A percentile compares a stretch with the other conserved stretches of the same genome.
These are phyloP conservation scores for Linum tenue DNA, from an alignment of 345 rosid genomes.

Conservation along the genomic window DNA sequence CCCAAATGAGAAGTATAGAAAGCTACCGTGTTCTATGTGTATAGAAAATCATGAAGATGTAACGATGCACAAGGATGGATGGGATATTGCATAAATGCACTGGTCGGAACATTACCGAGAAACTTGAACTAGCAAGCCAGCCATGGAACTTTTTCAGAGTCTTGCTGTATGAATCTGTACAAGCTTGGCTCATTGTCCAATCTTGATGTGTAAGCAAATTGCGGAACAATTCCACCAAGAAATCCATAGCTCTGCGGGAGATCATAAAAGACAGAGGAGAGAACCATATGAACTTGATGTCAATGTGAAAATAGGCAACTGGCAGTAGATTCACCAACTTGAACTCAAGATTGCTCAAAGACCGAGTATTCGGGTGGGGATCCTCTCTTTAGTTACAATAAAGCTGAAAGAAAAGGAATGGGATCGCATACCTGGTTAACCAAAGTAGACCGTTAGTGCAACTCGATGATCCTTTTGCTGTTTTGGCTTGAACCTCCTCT, in stretches of 20 bases:
- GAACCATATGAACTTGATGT: neutral
- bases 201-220: constrained; percentile 71
- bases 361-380: neutral
- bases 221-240: constrained; percentile 79
- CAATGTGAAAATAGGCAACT: neutral
- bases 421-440: constrained; percentile 61
- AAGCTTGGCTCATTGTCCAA: constrained; percentile 88
- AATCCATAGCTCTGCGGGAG: constrained; percentile 81
- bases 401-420: neutral
- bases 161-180: constrained; percentile 72
- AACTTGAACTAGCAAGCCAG: constrained; percentile 93
- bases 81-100: neutral
- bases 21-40: neutral
- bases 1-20: neutral
- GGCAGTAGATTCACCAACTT: neutral
- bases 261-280: constrained; percentile 9
- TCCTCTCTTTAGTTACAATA: neutral
- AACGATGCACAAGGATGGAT: neutral
- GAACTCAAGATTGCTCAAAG: neutral
- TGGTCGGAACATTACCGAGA: constrained; percentile 37
- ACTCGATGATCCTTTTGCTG: constrained; percentile 76
- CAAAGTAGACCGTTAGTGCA: constrained; percentile 96
- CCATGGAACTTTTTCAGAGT: constrained; percentile 90
- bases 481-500: constrained; percentile 71
- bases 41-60: neutral